These are phyloP conservation scores for Coemansia sp. DNA, from an alignment of 192 early-diverging fungal genomes.

Conservation along the genomic window DNA sequence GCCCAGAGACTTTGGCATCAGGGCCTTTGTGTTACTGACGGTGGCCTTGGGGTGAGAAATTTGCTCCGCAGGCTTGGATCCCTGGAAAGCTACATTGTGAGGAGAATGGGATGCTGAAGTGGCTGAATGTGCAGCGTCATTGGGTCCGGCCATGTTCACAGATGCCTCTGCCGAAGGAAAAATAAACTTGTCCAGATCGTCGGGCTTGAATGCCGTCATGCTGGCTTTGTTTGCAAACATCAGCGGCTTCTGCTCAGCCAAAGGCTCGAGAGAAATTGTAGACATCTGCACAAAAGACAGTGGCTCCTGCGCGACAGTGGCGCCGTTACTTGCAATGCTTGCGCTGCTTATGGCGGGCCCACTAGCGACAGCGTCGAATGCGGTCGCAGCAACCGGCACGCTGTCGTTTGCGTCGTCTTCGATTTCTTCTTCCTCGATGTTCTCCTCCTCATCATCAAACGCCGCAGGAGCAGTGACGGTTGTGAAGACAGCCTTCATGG, in stretches of 20 bases:
- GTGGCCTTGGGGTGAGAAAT: background rate
- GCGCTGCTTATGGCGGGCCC: background rate
- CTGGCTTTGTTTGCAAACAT: constrained; percentile 33
- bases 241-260: constrained; percentile 12
- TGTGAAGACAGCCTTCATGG: background rate
- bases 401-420: constrained; percentile 11
- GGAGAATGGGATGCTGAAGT: background rate
- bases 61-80: background rate
- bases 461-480: background rate
- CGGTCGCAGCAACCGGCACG: background rate
- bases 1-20: constrained; percentile 6
- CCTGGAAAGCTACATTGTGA: background rate
- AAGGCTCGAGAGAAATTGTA: background rate
- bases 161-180: constrained; percentile 37
- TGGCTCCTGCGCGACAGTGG: background rate
- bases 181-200: constrained; percentile 49
- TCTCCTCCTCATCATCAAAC: constrained; percentile 5
- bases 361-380: background rate
- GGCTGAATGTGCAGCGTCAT: background rate
- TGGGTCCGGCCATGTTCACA: constrained; percentile 32
- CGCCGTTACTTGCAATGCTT: background rate
- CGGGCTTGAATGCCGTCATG: constrained; percentile 41
- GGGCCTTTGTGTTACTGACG: background rate
- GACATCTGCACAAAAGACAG: background rate
- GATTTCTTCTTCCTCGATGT: constrained; percentile 28